Conservation (phyloP, 2,329 filamentous ascomycete genomes). For the Ophiostoma quercus region DNA sequence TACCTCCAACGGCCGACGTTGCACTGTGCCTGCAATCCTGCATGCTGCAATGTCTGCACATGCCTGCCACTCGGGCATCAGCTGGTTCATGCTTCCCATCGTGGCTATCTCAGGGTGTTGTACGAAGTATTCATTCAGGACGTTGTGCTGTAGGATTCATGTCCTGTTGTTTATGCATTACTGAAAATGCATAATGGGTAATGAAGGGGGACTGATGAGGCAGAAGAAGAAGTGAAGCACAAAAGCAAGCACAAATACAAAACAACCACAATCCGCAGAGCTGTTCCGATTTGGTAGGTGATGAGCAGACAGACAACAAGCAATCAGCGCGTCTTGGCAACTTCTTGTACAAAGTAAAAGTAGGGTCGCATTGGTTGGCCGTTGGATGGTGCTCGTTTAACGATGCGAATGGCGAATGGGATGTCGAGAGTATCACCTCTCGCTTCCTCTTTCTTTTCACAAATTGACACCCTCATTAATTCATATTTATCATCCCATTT, state of each 20-base stretch:
- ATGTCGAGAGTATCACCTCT: background rate
- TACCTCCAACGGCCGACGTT: background rate
- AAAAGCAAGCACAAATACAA: background rate
- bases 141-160: too few species aligned
- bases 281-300: background rate
- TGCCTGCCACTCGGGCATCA: background rate
- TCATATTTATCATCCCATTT: background rate
- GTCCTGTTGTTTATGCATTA: too few species aligned
- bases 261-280: background rate
- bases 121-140: background rate
- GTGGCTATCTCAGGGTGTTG: background rate
- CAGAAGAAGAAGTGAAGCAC: background rate
- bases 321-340: too few species aligned
- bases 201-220: too few species aligned
- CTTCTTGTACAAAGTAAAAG: too few species aligned
- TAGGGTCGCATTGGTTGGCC: background rate
- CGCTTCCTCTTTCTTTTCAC: background rate
- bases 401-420: background rate
- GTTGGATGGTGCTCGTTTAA: background rate
- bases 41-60: too few species aligned
- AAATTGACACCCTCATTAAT: background rate
- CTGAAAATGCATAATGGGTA: too few species aligned
- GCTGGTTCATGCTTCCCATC: background rate
- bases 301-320: background rate
- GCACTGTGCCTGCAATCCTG: background rate